These are phyloP conservation scores for Xerophyta viscosa DNA, from an alignment of 106 monocot species.

Conservation along the genomic window DNA sequence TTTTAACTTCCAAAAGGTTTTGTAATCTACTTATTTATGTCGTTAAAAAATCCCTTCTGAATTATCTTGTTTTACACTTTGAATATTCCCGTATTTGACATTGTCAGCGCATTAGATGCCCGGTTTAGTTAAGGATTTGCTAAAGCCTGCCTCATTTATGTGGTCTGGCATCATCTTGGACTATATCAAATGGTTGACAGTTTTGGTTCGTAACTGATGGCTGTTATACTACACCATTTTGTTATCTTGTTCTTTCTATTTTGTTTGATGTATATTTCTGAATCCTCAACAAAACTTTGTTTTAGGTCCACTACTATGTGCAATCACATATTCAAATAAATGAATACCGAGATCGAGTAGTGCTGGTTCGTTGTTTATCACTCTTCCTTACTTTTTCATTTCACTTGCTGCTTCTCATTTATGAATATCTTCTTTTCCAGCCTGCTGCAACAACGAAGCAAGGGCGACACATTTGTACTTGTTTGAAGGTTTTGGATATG, in stretches of 20 bases:
- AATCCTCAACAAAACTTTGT: neutral
- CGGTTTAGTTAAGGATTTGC: too few species aligned
- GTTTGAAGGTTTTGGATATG: constrained; percentile 88
- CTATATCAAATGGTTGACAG: too few species aligned
- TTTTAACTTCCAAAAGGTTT: too few species aligned
- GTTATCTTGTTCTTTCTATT: neutral
- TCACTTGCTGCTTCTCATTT: neutral
- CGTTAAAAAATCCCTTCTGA: too few species aligned
- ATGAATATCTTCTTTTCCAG: constrained; percentile 25
- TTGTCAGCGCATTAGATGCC: too few species aligned
- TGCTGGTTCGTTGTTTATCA: constrained; percentile 41
- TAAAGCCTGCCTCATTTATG: too few species aligned
- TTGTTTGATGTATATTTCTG: neutral
- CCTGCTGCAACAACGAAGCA: constrained; percentile 53
- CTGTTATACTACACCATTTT: too few species aligned
- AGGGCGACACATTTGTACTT: constrained; percentile 53
- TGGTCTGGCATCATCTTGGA: too few species aligned
- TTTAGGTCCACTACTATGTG: constrained; percentile 79
- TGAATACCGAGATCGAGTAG: constrained; percentile 77
- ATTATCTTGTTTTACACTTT: neutral
- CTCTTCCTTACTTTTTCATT: neutral
- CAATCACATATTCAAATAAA: constrained; percentile 99
- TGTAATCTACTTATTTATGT: too few species aligned
- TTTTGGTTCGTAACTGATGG: too few species aligned
- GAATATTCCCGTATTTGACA: too few species aligned